Base-by-base conservation (phyloP, 1,139 yeast genomes). In the Debaryomyces singareniensis region DNA sequence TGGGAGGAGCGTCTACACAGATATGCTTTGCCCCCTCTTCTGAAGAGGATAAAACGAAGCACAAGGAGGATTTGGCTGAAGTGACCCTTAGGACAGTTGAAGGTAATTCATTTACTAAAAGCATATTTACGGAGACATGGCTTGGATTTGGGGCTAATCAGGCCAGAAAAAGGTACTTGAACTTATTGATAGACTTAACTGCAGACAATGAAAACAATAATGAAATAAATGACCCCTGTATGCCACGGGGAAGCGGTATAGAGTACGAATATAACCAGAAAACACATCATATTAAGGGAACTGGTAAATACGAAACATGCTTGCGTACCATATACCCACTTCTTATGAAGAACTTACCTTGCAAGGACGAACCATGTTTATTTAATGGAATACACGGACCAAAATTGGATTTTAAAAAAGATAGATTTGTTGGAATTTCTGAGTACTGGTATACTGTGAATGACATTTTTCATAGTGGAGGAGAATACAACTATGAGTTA, bases 1-100 rank as follows among this genome's bases (percentile, higher is more conserved):
- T 82, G 94, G 94, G 94, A 5, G 94, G 94, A 13, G 94, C 93
- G 0, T 80, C 89, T 3, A 79, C 87, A 0, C 94, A 83, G 44
- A 70, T 83, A 20, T 85, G 91, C 6, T 83, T 82, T 61, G 82
- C 76, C 11, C 93, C 93, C 0, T 70, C 76, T 3, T 60, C 67
- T 10, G 39, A 40, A 5, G 61, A 62, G 15, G 82, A 81, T 35
- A 53, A 76, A 10, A 51, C 53, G 16, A 69, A 66, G 39, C 89
- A 82, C 48, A 50, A 54, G 24, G 83, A 81, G 22, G 89, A 82
- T 49, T 65, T 81, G 28, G 67, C 80, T 3, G 65, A 60, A 4
- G 71, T 82, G 1, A 61, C 63, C 5, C 54, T 83, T 29, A 62
- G 79, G 35, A 78, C 68, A 35, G 49, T 77, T 18, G 71, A 78